Evolutionary conservation across 768 basidiomycete genomes (phyloP), one percentile per base, ranked within the genome.

Genomic region (Hygrocybe coccinea): DNA sequence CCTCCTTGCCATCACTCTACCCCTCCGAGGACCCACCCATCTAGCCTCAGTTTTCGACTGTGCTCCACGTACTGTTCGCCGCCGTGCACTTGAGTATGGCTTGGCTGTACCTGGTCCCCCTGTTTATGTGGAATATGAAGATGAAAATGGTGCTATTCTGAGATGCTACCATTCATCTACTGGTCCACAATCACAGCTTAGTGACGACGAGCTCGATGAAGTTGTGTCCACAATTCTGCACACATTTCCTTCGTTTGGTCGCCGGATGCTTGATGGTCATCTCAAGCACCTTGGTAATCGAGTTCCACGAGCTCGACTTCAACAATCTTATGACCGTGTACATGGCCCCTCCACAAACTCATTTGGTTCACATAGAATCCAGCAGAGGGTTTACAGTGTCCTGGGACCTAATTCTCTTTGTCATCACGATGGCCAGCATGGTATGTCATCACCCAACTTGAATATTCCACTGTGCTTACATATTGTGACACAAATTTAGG

Each of bases 61-160:
- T 22, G 39, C 35, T 25, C 22, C 62, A 0, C 58, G 65, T 6
- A 69, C 66, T 21, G 47, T 71, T n/a, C 61, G 60, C 1, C 59
- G 66, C 22, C 59, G 66, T 5, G 65, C 65, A 2, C 50, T 71
- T 5, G 66, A 71, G 8, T 58, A 55, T 38, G 64, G 64, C 1
- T 50, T 71, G 9, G 64, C 57, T 1, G 38, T 63, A 33, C 63
- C 68, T 24, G 56, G 58, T 0, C 45, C 29, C 0, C 65, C 69
- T 19, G 65, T 66, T 0, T 65, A 59, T 47, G 36, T 44, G 6
- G 49, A 56, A 3, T 35, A 44, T 14, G 24, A 48, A 11, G 53
- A 62, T 19, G 44, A 56, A 9, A 57, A 59, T 10, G 58, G 61
- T 0, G 34, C 47, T 2, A 15, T 35, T 15, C 25, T 46, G 8